Percentiles rank a stretch among this genome's conserved stretches.
Evolutionary conservation across 2,329 filamentous ascomycete species (phyloP).

Genomic region (Trichoderma afroharzianum): DNA sequence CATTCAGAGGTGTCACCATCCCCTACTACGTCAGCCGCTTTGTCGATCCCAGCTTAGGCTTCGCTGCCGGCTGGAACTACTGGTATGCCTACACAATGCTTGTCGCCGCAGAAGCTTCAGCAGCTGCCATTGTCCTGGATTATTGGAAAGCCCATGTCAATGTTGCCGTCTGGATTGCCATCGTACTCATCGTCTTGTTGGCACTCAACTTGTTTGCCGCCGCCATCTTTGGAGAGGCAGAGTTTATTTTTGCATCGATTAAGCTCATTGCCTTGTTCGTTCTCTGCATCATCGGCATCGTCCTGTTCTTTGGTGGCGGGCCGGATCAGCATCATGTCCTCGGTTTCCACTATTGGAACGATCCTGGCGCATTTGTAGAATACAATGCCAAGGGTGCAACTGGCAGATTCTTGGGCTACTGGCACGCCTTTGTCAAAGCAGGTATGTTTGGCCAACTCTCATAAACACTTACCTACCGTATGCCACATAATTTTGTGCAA

Average conservation of each 20-base stretch:
- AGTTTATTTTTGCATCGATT: constrained; percentile 59
- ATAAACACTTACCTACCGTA: neutral
- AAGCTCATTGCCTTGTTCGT: constrained; percentile 58
- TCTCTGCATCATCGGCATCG: constrained; percentile 52
- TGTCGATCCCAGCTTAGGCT: constrained; percentile 53
- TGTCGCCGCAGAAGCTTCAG: constrained; percentile 55
- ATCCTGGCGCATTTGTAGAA: constrained; percentile 43
- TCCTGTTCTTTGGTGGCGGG: constrained; percentile 55
- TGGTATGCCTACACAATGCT: constrained; percentile 60
- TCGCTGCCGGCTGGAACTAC: constrained; percentile 59
- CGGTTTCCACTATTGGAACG: constrained; percentile 38
- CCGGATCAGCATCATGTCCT: constrained; percentile 48
- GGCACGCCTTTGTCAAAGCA: constrained; percentile 50
- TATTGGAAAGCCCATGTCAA: constrained; percentile 56
- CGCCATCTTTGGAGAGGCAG: constrained; percentile 56
- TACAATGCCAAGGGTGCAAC: constrained; percentile 44
- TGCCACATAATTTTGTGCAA: neutral
- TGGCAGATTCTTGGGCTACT: constrained; percentile 57
- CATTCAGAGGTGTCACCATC: constrained; percentile 54
- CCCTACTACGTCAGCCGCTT: constrained; percentile 55
- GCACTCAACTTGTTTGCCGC: constrained; percentile 56
- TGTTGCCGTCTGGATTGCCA: constrained; percentile 56
- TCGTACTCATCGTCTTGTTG: constrained; percentile 53
- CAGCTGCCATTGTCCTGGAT: constrained; percentile 55
- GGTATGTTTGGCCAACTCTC: neutral